Evolutionary conservation across 1,284 basidiomycete genomes (phyloP).

Genomic region (Hemileccinum hortonii): DNA sequence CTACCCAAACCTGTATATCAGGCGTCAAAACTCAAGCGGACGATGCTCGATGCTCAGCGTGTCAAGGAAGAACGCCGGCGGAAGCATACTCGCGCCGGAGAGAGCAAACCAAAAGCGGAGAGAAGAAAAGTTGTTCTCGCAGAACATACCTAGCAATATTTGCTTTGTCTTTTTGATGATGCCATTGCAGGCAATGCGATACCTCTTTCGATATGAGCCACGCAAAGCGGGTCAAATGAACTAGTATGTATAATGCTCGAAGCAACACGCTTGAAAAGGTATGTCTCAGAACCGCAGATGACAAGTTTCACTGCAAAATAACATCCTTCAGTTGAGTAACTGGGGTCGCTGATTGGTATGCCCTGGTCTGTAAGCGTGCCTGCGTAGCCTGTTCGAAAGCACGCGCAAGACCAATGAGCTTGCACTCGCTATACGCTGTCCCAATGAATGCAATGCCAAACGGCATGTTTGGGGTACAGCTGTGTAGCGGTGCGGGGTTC

Average conservation of each 20-base stretch:
- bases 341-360: constrained; percentile 48
- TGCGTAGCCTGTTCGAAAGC: constrained; percentile 58
- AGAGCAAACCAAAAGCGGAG: constrained; percentile 89
- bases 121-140: constrained; percentile 81
- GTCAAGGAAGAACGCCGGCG: constrained; percentile 94
- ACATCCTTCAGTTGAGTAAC: constrained; percentile 50
- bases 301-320: constrained; percentile 20
- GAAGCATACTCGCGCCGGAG: constrained; percentile 82
- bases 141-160: constrained; percentile 62
- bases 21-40: constrained; percentile 84
- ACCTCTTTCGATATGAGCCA: constrained; percentile 1
- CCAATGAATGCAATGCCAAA: constrained; percentile 55
- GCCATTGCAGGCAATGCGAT: constrained; percentile 7
- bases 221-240: neutral
- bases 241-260: constrained; percentile 1
- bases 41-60: constrained; percentile 87
- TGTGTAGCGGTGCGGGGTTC: constrained; percentile 29
- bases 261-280: constrained; percentile 4
- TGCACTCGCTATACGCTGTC: constrained; percentile 50
- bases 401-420: constrained; percentile 49
- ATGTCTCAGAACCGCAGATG: neutral
- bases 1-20: constrained; percentile 90
- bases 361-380: constrained; percentile 40
- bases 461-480: constrained; percentile 43
- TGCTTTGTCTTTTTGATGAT: constrained; percentile 13